Evolutionary conservation across 805 yeast genomes (phyloP), one percentile per base, ranked within the genome.

Genomic region (Kodamaea laetipori): DNA sequence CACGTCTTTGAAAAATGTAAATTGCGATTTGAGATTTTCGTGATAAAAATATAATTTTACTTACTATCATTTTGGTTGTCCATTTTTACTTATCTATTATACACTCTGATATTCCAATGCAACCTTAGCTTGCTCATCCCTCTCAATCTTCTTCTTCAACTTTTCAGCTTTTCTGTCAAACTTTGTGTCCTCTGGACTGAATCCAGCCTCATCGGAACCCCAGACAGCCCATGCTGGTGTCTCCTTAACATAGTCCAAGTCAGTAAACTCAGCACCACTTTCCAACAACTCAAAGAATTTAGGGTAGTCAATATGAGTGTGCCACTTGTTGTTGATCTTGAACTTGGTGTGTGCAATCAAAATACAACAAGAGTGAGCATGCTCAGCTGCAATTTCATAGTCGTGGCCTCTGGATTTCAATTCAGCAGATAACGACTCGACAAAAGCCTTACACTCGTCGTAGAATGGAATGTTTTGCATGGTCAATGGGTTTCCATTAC

Each of bases 381-480:
- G 97, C 63, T 90, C 97, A 0, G 97, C 95, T 8, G 97, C 96
- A 46, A 90, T 71, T 37, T 81, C 95, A 57, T 90, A 90, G 19
- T 73, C 74, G 23, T 84, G 70, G 1, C 90, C 90, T 53, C 95
- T 76, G 9, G 71, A 63, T 41, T 78, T 71, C 45, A 90, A 73
- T 53, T 83, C 89, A 9, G 68, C 67, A 34, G 79, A 77, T 50
- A 90, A 76, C 7, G 69, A 73, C 37, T 71, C 73, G 4, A 89
- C 97, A 62, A 90, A 90, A 6, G 63, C 68, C 53, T 80, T 81
- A 58, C 96, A 92, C 61, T 90, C 97, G 50, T 88, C 95, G 59
- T 90, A 90, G 58, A 86, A 90, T 35, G 97, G 97, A 44, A 90
- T 94, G 58, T 90, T 90, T 60, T 90, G 92, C 97, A 90, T 90